Base-by-base conservation (phyloP, 305 asterid genomes). In the Galium porrigens region DNA sequence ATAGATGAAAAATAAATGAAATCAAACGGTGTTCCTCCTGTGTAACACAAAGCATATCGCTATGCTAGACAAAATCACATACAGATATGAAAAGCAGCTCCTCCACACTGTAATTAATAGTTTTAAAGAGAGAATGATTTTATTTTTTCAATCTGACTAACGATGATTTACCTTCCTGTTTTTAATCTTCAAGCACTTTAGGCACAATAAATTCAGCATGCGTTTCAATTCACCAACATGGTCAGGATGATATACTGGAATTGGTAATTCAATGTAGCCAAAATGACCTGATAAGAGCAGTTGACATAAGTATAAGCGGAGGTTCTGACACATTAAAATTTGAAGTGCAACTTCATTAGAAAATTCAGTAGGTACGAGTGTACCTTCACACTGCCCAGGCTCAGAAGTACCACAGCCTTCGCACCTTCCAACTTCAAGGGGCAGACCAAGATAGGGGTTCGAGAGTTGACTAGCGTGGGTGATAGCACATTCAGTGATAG, bases 351-450 rank as follows among this genome's bases (percentile, higher is more conserved):
- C 8, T 52, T 39, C 46, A 49, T 11, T 46, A 37, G 46, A 41
- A 25, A 32, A 42, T 10, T 15, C 14, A 29, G 32, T 2, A 34
- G 29, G 0, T 25, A 29, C 17, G 41, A 22, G 33, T 79, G 72
- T 79, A 89, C 99, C 99, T 92, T 92, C 99, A 69, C 99, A 92
- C 71, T 85, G 89, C 64, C 99, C 99, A 34, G 95, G 86, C 80
- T 92, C 99, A 58, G 87, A 89, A 58, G 95, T 80, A 51, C 96
- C 97, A 20, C 99, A 92, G 55, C 97, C 85, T 78, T 89, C 97
- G 61, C 99, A 92, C 86, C 85, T 92, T 20, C 99, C 99, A 39
- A 80, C 79, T 73, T 92, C 90, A 54, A 92, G 94, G 4, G 97
- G 99, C 74, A 92, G 80, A 49, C 99, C 97, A 73, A 92, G 99